Conservation (phyloP, 1,284 basidiomycete genomes). For the Ganoderma leucocontextum region DNA sequence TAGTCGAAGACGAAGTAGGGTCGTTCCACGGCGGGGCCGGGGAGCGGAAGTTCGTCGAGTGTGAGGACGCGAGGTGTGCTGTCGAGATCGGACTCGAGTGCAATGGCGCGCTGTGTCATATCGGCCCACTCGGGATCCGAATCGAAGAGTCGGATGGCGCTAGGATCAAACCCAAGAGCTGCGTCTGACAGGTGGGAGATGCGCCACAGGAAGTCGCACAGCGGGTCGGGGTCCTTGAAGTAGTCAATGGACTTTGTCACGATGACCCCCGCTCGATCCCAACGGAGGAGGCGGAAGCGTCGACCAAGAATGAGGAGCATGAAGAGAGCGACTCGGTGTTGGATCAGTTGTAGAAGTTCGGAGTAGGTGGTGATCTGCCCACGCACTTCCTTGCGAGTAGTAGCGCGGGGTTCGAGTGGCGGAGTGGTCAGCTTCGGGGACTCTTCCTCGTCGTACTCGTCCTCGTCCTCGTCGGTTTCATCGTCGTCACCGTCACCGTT, state of each 20-base stretch:
- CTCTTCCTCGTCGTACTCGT: not conserved
- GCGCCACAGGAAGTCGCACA: constrained; percentile 20
- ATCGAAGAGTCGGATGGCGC: not conserved
- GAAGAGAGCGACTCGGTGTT: constrained; percentile 14
- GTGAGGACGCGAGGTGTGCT: not conserved
- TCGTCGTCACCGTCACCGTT: not conserved
- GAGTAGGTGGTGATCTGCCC: constrained; percentile 15
- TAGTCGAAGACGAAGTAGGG: constrained; percentile 3
- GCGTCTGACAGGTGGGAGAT: constrained; percentile 5
- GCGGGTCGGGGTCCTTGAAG: not conserved
- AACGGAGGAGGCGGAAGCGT: constrained; percentile 13
- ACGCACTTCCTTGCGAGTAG: constrained; percentile 1
- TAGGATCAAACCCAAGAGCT: constrained; percentile 17
- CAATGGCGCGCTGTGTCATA: not conserved
- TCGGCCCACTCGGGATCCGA: not conserved
- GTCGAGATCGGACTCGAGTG: not conserved
- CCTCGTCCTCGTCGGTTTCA: too few relatives aligned
- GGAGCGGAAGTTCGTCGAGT: too few relatives aligned
- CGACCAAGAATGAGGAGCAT: constrained; percentile 11
- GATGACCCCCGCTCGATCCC: constrained; percentile 16
- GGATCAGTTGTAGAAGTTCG: not conserved
- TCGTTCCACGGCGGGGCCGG: too few relatives aligned
- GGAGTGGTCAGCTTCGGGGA: too few relatives aligned
- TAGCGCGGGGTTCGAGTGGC: too few relatives aligned
- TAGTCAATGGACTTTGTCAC: constrained; percentile 18